Evolutionary conservation across 2,329 filamentous ascomycete genomes (phyloP).

Genomic region (Penicillium aurantiogriseum): DNA sequence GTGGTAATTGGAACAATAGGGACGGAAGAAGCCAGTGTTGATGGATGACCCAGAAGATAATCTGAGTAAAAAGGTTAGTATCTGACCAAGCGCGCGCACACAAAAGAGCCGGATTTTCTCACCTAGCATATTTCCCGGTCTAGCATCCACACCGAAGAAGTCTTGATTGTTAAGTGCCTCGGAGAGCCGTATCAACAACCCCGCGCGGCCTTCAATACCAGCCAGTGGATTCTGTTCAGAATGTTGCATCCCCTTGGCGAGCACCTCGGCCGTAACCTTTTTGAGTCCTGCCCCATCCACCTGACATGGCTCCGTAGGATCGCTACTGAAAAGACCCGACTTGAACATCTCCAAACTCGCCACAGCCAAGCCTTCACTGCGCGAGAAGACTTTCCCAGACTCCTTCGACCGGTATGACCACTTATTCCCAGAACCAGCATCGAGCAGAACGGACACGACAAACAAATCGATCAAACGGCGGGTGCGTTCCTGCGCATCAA

Average conservation of each 20-base stretch:
- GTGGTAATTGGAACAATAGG: constrained; percentile 84
- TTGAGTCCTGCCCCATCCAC: constrained; percentile 82
- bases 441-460: constrained; percentile 60
- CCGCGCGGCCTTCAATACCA: constrained; percentile 79
- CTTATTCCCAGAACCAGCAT: constrained; percentile 77
- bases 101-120: constrained; percentile 31
- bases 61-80: constrained; percentile 52
- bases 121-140: constrained; percentile 95
- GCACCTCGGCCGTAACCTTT: constrained; percentile 67
- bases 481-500: constrained; percentile 52
- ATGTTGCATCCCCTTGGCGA: constrained; percentile 83
- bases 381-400: constrained; percentile 75
- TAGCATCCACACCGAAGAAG: constrained; percentile 77
- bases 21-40: constrained; percentile 82
- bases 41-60: constrained; percentile 86
- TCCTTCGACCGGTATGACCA: constrained; percentile 94
- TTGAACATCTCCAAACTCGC: constrained; percentile 91
- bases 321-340: constrained; percentile 80
- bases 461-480: constrained; percentile 62
- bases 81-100: neutral
- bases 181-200: constrained; percentile 71
- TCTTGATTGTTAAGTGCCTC: constrained; percentile 76
- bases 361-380: constrained; percentile 84
- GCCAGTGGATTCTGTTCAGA: constrained; percentile 75
- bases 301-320: constrained; percentile 76